Evolutionary conservation across 495 filamentous ascomycete species (phyloP).

Genomic region (Penicillium bialowiezense): DNA sequence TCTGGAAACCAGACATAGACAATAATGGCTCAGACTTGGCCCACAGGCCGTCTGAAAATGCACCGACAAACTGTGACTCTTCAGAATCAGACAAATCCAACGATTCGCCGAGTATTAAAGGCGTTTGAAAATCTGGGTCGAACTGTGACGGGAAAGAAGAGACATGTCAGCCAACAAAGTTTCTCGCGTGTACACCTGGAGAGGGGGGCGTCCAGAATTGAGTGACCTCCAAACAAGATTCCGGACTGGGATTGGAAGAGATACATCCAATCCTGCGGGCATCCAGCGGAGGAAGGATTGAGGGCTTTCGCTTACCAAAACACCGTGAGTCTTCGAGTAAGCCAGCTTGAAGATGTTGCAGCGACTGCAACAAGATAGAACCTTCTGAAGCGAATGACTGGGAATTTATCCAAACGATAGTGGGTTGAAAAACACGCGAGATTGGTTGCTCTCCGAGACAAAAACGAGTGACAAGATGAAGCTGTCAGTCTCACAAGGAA

Average conservation of each 20-base stretch:
- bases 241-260: constrained; percentile 15
- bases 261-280: constrained; percentile 20
- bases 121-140: constrained; percentile 49
- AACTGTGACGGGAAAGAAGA: constrained; percentile 24
- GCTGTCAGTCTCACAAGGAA: constrained; percentile 33
- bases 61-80: constrained; percentile 45
- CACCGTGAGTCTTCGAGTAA: constrained; percentile 50
- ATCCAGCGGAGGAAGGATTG: constrained; percentile 20
- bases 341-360: constrained; percentile 55
- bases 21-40: constrained; percentile 52
- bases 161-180: constrained; percentile 21
- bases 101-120: constrained; percentile 52
- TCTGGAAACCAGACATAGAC: constrained; percentile 55
- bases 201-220: constrained; percentile 1
- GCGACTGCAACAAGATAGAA: constrained; percentile 46
- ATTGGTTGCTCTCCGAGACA: constrained; percentile 40
- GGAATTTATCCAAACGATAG: constrained; percentile 46
- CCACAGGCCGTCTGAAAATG: constrained; percentile 48
- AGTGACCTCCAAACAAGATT: constrained; percentile 19
- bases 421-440: constrained; percentile 32
- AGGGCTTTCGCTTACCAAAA: constrained; percentile 45
- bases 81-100: constrained; percentile 52
- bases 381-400: constrained; percentile 48
- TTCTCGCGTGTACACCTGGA: constrained; percentile 7
- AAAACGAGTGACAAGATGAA: constrained; percentile 45